A percentile compares a stretch with the other conserved stretches of the same genome.
phyloP scores from a whole-genome alignment of 306 rosid genomes.

The Medicago lupulina region DNA sequence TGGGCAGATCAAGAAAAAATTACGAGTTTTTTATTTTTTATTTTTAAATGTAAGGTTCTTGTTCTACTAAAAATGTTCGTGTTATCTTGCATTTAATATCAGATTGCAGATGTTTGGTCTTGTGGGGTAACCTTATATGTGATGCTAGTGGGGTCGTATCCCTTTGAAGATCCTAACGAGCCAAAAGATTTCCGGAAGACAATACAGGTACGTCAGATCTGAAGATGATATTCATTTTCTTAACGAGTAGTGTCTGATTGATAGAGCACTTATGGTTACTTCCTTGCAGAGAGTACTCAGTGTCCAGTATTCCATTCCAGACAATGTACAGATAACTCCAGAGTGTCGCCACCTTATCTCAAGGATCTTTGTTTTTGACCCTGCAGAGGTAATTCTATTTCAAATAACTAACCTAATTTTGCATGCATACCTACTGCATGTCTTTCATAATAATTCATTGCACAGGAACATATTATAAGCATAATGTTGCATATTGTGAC shows the following conservation, averaged over 20 bases:
- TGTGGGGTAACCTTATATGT: constrained; percentile 96
- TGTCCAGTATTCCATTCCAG: constrained; percentile 90
- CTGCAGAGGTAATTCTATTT: constrained; percentile 62
- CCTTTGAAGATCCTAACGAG: constrained; percentile 91
- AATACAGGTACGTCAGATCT: constrained; percentile 64
- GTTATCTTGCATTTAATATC: constrained; percentile 43
- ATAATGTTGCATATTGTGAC: constrained; percentile 13
- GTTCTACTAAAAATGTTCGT: constrained; percentile 1
- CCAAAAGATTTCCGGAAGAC: constrained; percentile 91
- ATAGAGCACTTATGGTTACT: constrained; percentile 40
- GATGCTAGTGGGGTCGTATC: constrained; percentile 88
- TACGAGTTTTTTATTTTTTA: too few species aligned
- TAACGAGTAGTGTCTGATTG: constrained; percentile 25
- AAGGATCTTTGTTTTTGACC: constrained; percentile 86
- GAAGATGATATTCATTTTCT: constrained; percentile 18
- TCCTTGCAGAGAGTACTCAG: constrained; percentile 74
- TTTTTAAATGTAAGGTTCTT: background rate
- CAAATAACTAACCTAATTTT: constrained; percentile 2
- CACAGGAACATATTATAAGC: background rate
- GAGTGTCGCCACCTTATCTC: constrained; percentile 85
- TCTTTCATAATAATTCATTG: background rate
- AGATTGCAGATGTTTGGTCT: constrained; percentile 98
- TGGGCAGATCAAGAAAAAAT: background rate
- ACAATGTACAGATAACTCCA: constrained; percentile 63
- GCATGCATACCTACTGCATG: constrained; percentile 7